Percentiles rank a stretch among this genome's conserved stretches.
Conservation (phyloP, 768 basidiomycete genomes). For the Auricularia sp. region DNA sequence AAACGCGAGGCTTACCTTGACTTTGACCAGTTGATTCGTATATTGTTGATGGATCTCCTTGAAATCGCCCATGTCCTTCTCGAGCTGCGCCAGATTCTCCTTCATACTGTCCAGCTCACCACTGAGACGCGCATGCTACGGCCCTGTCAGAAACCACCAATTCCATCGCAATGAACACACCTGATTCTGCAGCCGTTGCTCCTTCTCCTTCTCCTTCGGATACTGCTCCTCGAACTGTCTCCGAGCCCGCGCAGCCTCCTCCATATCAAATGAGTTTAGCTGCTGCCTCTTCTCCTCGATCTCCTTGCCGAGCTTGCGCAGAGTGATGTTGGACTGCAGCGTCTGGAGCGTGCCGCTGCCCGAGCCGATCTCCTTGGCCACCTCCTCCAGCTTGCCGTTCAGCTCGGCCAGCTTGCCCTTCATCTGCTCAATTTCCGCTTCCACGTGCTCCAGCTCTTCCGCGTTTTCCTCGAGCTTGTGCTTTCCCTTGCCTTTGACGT, state of each 20-base stretch:
- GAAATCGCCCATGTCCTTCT: slow-evolving; percentile 72
- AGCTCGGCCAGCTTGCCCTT: slow-evolving; percentile 31
- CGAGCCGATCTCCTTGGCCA: slow-evolving; percentile 51
- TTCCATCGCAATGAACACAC: slow-evolving; percentile 27
- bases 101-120: slow-evolving; percentile 74
- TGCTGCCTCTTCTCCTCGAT: slow-evolving; percentile 57
- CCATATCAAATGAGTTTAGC: slow-evolving; percentile 71
- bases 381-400: slow-evolving; percentile 57
- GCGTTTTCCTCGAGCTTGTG: slow-evolving; percentile 50
- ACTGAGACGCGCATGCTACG: slow-evolving; percentile 65
- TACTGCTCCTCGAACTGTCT: slow-evolving; percentile 80
- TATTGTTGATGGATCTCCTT: slow-evolving; percentile 79
- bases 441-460: slow-evolving; percentile 39
- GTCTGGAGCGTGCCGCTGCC: slow-evolving; percentile 57
- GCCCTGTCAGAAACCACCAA: not conserved
- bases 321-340: slow-evolving; percentile 73
- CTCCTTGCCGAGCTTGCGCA: slow-evolving; percentile 55
- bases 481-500: slow-evolving; percentile 54
- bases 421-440: slow-evolving; percentile 33
- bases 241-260: slow-evolving; percentile 73
- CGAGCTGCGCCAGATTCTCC: slow-evolving; percentile 52
- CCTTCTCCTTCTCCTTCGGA: slow-evolving; percentile 55
- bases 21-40: slow-evolving; percentile 83
- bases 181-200: slow-evolving; percentile 59
- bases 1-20: slow-evolving; percentile 52